Evolutionary conservation across 768 basidiomycete genomes (phyloP).

Genomic region (Tulasnella sp.): DNA sequence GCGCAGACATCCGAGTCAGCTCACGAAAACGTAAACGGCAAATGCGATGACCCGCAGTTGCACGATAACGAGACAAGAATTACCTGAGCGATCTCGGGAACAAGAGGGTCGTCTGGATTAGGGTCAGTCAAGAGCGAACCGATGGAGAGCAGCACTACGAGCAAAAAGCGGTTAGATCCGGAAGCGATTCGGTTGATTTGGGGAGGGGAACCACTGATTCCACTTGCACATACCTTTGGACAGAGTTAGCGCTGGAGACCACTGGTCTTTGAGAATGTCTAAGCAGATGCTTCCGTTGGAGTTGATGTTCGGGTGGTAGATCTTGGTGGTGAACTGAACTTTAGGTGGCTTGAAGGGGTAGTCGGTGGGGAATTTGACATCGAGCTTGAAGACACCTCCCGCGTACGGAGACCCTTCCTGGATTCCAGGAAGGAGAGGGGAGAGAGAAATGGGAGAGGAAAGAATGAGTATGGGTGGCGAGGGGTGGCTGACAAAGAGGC

Average conservation of each 20-base stretch:
- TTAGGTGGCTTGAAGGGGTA: slow-evolving; percentile 99
- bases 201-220: neutral
- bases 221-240: slow-evolving; percentile 74
- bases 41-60: neutral
- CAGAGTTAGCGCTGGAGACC: slow-evolving; percentile 97
- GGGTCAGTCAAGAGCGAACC: slow-evolving; percentile 99
- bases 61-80: slow-evolving; percentile 27
- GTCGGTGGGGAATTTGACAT: slow-evolving; percentile 89
- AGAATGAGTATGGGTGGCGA: slow-evolving; percentile 2
- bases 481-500: slow-evolving; percentile 37
- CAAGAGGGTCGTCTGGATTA: slow-evolving; percentile 97
- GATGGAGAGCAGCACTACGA: slow-evolving; percentile 88
- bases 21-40: neutral
- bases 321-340: slow-evolving; percentile 87
- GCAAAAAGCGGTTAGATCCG: neutral
- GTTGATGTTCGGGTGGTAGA: slow-evolving; percentile 65
- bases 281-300: slow-evolving; percentile 98
- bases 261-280: slow-evolving; percentile 97
- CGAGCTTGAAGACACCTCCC: slow-evolving; percentile 97
- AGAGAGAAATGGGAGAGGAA: slow-evolving; percentile 28
- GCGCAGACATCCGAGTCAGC: neutral
- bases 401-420: slow-evolving; percentile 97
- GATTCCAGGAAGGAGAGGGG: neutral
- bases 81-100: slow-evolving; percentile 92
- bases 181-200: neutral